Conservation (phyloP, 1,139 yeast genomes). For the Pichia sp. region DNA sequence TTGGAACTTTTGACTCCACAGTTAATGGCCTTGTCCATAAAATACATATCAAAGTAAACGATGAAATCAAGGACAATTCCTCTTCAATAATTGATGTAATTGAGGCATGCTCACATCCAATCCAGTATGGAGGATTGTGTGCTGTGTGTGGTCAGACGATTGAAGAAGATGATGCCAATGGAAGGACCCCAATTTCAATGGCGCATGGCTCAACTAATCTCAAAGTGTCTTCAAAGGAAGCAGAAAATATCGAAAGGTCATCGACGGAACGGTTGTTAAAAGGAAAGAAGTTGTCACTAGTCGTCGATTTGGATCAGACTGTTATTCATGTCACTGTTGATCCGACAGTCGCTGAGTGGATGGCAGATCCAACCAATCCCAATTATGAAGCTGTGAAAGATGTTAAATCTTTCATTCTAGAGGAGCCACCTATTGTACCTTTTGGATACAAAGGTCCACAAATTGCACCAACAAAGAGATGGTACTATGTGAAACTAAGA, state of each 20-base stretch:
- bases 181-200: slow-evolving; percentile 81
- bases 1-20: slow-evolving; percentile 77
- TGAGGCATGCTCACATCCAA: slow-evolving; percentile 89
- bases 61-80: slow-evolving; percentile 48
- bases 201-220: slow-evolving; percentile 86
- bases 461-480: slow-evolving; percentile 53
- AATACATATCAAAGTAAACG: slow-evolving; percentile 48
- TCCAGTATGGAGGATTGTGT: slow-evolving; percentile 95
- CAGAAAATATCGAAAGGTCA: slow-evolving; percentile 68
- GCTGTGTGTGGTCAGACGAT: slow-evolving; percentile 86
- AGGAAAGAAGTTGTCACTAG: slow-evolving; percentile 71
- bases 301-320: slow-evolving; percentile 95
- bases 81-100: slow-evolving; percentile 47
- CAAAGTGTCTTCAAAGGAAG: slow-evolving; percentile 80
- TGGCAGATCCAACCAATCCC: slow-evolving; percentile 75
- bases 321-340: slow-evolving; percentile 97
- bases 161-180: slow-evolving; percentile 76
- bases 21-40: slow-evolving; percentile 59
- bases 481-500: slow-evolving; percentile 89
- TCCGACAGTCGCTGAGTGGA: slow-evolving; percentile 97
- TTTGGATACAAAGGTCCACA: slow-evolving; percentile 51
- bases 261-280: slow-evolving; percentile 55
- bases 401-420: slow-evolving; percentile 67
- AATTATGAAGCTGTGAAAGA: slow-evolving; percentile 80
- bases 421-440: slow-evolving; percentile 63